Base-by-base conservation (phyloP, 345 rosid genomes). In the Melaleuca alternifolia region DNA sequence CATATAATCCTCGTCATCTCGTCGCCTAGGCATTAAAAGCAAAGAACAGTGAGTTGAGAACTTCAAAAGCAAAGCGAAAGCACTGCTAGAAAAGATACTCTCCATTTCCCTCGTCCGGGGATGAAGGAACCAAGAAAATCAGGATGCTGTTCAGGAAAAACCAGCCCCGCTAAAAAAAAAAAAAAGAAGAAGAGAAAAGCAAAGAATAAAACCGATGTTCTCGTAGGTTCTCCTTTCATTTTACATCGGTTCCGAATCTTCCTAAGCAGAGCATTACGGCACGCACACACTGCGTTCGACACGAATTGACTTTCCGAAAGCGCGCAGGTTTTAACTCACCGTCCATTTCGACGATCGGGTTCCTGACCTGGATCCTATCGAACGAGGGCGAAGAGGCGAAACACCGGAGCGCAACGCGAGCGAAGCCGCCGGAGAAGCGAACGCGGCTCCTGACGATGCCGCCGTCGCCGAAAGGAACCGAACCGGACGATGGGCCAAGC, bases 1-100 rank as follows among this genome's bases (percentile, higher is more conserved):
- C 99, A 96, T 75, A 97, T 97, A 61, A 97, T 90, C 91, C 99
- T 94, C 11, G 99, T 90, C 99, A 97, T 97, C 89, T 97, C 99
- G 91, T 97, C 99, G 76, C 99, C 99, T 95, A 85, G n/a, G 85
- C 83, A 18, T 28, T 4, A 20, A 81, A 33, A 11, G 26, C 88
- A 83, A 50, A 20, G 41, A 37, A 54, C 16, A 85, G 11, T 86
- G 57, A 82, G 88, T 59, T 12, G 20, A 82, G 21, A 86, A 59
- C 11, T 30, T 28, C 6, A 10, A 86, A 30, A 18, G 12, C 14
- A 16, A 76, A 30, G 33, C 3, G 6, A 20, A 1, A 26, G 18
- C 53, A 10, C 81, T 0, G 9, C 13, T 71, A 18, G 24, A 71
- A 18, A 37, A 71, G 8, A 24, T 37, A 37, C 81, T 71, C 24